Evolutionary conservation across 768 basidiomycete genomes (phyloP), one percentile per base, ranked within the genome.

Genomic region (Termitomyces sp.): DNA sequence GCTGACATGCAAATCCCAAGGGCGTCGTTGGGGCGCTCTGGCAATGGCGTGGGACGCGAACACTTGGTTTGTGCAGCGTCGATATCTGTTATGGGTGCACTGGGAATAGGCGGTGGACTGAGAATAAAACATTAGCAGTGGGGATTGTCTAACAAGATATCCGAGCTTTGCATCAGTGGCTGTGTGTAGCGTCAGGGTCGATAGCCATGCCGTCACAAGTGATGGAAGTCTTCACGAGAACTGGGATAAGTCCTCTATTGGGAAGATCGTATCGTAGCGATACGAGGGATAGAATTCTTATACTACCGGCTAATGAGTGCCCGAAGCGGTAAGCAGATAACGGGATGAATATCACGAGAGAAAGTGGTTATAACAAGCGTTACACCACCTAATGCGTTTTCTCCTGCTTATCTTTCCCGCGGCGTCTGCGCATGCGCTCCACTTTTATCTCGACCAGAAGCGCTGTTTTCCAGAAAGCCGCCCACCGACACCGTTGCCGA

Each of bases 401-500:
- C 10, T 58, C 12, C 10, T 53, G 10, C 39, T 41, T 47, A 52
- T 58, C 12, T 47, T 54, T 13, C 13, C 34, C 46, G 70, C 75
- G 24, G 73, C 77, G 41, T 68, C 78, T 20, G 80, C 77, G 18
- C 81, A 87, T 69, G 93, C 91, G 29, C 86, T 99, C 28, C 97
- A 99, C 69, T 97, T 98, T 73, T 99, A 99, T 70, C 84, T 99
- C 57, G 94, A 92, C 68, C 92, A 97, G 72, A 87, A 89, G 66
- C 83, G 90, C 49, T 99, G 97, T 70, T 98, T 98, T 74, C 83
- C 98, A 58, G 97, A 98, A 69, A 99, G 70, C 77, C 98, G 20
- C 96, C 97, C 13, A 85, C 86, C 3, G 90, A 96, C 72, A 98
- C 94, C n/a, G 87, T 94, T 28, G 92, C 96, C 37, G 92, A 97